These are phyloP conservation scores for Tricholoma sp. DNA, from an alignment of 768 basidiomycete species.

Conservation along the genomic window DNA sequence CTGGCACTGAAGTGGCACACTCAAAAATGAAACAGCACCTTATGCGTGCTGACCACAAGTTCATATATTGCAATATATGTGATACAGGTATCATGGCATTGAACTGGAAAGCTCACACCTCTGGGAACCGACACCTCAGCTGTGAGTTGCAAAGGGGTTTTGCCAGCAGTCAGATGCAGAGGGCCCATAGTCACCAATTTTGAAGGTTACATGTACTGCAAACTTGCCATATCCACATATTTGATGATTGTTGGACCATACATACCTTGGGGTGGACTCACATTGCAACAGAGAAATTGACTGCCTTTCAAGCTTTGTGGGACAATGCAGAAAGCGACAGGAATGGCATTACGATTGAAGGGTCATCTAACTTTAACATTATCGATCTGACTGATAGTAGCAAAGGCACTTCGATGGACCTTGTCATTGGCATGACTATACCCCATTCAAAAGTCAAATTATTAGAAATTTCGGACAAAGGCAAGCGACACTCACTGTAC, in stretches of 20 bases:
- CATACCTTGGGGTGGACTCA: constrained; percentile 29
- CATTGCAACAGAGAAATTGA: constrained; percentile 27
- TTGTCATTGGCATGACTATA: constrained; percentile 22
- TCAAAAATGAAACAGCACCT: no score
- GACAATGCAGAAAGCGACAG: constrained; percentile 51
- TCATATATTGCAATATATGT: constrained; percentile 29
- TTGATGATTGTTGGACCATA: constrained; percentile 20
- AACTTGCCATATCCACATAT: constrained; percentile 16
- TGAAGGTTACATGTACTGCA: constrained; percentile 15
- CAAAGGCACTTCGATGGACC: constrained; percentile 13
- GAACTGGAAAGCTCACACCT: constrained; percentile 17
- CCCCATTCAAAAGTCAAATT: constrained; percentile 24
- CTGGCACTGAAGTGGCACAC: no score
- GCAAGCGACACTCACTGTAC: no score
- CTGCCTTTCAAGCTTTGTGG: constrained; percentile 32
- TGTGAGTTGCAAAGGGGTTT: constrained; percentile 18
- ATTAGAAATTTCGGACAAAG: constrained; percentile 7
- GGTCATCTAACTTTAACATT: constrained; percentile 43
- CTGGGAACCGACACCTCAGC: neutral
- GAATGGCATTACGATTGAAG: constrained; percentile 40
- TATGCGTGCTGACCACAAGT: neutral
- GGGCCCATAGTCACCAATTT: constrained; percentile 18
- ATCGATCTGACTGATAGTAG: constrained; percentile 29
- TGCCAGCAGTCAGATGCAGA: constrained; percentile 15
- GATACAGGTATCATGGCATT: constrained; percentile 13